Base-by-base conservation (phyloP, 441 rosid genomes). In the Isatis lusitanica region DNA sequence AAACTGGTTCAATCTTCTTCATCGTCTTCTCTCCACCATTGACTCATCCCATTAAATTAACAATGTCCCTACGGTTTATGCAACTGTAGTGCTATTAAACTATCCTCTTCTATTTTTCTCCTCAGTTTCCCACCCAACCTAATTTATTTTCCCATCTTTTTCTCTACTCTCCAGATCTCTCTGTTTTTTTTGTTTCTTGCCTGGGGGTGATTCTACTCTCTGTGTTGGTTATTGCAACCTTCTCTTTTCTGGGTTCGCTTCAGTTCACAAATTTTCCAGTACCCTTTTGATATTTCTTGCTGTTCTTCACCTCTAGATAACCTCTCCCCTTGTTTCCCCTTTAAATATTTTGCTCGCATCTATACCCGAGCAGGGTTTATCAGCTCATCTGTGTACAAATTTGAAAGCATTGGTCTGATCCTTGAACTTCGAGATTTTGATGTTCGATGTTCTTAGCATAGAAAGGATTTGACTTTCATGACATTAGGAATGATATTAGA, bases 11-110 rank as follows among this genome's bases (percentile, higher is more conserved):
- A 16, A 43, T 53, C 72, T 67, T 66, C 61, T 51, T 52, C 52
- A 1, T 56, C 63, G 3, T 75, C 74, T 33, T 46, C 71, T 7
- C 31, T 72, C 30, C 15, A 36, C 43, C 60, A 17, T 66, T 66
- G 71, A 66, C 75, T 69, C 64, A n/a, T 46, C 65, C 50, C 61
- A 28, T 70, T 75, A 9, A 55, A 76, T 39, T 63, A 35, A 62
- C 70, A 46, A 16, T 38, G 36, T 59, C 67, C 68, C 42, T 15
- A 59, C 63, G 38, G 66, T 50, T 63, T 63, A 63, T 72, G 76
- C 63, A 63, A 72, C 28, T 72, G 55, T 72, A 52, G 70, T 72
- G 70, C 69, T 63, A 63, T 63, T 72, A 42, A 72, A 63, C 76
- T 40, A 72, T 50, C 50, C 28, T 26, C 55, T 35, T 13, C 12